phyloP scores from a whole-genome alignment of 73 alveolate genomes.

The Loxodes magnus region DNA sequence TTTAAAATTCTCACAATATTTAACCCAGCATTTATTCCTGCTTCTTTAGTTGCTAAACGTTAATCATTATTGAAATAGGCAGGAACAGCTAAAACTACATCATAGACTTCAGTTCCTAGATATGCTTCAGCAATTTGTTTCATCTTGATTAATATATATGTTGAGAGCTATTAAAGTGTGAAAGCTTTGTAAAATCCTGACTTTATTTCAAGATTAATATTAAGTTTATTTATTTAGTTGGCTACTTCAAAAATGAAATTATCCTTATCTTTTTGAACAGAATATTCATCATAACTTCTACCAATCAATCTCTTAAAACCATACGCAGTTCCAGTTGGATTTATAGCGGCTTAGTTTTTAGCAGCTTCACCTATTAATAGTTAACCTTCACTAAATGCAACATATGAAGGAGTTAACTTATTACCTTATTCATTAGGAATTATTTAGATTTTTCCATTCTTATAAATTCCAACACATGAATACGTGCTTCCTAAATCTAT shows the following conservation, averaged over 20 bases:
- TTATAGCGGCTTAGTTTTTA: conserved; percentile 75
- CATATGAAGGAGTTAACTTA: conserved; percentile 92
- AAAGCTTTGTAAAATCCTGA: conserved; percentile 55
- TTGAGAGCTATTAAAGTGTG: conserved; percentile 65
- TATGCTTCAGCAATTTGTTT: conserved; percentile 34
- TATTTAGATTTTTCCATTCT: conserved; percentile 90
- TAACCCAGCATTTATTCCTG: conserved; percentile 85
- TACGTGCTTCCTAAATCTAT: conserved; percentile 42
- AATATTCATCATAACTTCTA: conserved; percentile 49
- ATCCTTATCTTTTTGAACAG: conserved; percentile 71
- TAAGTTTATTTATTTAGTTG: conserved; percentile 54
- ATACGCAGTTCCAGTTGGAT: conserved; percentile 61
- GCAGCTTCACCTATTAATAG: conserved; percentile 93
- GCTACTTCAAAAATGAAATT: conserved; percentile 67
- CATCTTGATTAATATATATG: conserved; percentile 55
- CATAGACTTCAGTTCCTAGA: background rate
- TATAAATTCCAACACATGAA: conserved; percentile 86
- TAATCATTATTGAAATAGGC: conserved; percentile 85
- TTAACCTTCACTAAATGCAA: conserved; percentile 86
- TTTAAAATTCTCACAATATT: conserved; percentile 73
- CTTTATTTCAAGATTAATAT: conserved; percentile 46
- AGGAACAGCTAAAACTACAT: background rate
- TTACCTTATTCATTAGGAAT: conserved; percentile 90
- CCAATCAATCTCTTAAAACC: conserved; percentile 76
- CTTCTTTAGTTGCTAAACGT: conserved; percentile 91